Conservation (phyloP, 2,329 filamentous ascomycete genomes). For the Hypoxylon sp. region DNA sequence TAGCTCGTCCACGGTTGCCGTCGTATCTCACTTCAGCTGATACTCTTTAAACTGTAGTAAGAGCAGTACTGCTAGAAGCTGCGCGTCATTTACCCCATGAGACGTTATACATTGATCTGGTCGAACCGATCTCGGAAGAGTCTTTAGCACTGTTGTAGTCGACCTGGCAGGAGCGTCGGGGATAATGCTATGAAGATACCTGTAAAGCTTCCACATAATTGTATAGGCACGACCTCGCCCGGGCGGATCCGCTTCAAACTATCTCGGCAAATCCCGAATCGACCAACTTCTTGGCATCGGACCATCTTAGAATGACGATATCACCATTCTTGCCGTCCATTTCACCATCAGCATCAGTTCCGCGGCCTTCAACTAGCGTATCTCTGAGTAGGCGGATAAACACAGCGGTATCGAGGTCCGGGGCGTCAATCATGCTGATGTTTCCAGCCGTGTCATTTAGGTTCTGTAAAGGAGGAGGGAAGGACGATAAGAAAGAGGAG, state of each 20-base stretch:
- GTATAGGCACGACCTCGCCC: not conserved
- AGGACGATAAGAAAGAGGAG: constrained; percentile 85
- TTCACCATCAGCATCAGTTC: constrained; percentile 74
- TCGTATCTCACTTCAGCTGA: not conserved
- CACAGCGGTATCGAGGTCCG: constrained; percentile 85
- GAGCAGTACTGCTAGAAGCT: not conserved
- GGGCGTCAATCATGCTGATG: constrained; percentile 91
- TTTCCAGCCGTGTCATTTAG: constrained; percentile 93
- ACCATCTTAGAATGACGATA: constrained; percentile 79
- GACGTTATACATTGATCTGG: not conserved
- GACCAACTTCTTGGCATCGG: constrained; percentile 76
- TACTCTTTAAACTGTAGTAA: not conserved
- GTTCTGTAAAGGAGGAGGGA: constrained; percentile 83
- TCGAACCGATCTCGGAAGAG: not conserved
- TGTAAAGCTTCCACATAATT: not conserved
- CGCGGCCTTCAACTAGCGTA: constrained; percentile 70
- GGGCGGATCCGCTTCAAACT: constrained; percentile 59
- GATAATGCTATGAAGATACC: not conserved
- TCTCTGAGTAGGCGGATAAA: constrained; percentile 82
- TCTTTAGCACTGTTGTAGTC: not conserved
- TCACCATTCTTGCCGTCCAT: constrained; percentile 73
- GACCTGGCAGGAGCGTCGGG: not conserved
- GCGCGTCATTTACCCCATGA: not conserved
- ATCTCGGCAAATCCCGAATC: constrained; percentile 70
- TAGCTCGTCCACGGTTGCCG: not conserved